phyloP scores from a whole-genome alignment of 495 filamentous ascomycete species.

The Daldinia grandis region DNA sequence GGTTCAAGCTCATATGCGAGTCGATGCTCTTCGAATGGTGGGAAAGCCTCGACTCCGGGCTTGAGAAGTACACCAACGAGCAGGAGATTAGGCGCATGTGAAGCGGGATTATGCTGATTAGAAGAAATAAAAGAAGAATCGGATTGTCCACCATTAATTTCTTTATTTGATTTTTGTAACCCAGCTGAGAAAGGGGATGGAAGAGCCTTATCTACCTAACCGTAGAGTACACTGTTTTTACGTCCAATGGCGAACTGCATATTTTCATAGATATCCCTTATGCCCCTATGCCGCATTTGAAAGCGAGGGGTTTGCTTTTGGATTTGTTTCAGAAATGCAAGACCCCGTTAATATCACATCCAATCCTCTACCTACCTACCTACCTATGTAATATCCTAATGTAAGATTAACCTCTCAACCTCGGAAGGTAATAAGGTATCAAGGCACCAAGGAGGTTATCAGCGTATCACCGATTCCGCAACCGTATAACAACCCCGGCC shows the following conservation, averaged over 20 bases:
- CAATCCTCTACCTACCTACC: slow-evolving; percentile 14
- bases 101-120: slow-evolving; percentile 7
- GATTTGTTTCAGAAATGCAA: slow-evolving; percentile 32
- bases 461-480: slow-evolving; percentile 13
- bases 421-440: neutral
- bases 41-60: slow-evolving; percentile 78
- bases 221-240: neutral
- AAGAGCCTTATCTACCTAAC: neutral
- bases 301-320: slow-evolving; percentile 27
- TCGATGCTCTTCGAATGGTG: slow-evolving; percentile 99
- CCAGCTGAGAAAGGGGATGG: neutral
- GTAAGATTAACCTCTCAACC: neutral
- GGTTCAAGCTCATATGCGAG: slow-evolving; percentile 99
- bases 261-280: slow-evolving; percentile 1
- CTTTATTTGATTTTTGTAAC: neutral
- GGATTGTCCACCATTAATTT: neutral
- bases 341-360: slow-evolving; percentile 15
- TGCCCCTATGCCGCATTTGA: neutral
- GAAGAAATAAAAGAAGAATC: neutral
- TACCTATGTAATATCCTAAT: slow-evolving; percentile 1
- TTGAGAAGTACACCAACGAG: slow-evolving; percentile 89
- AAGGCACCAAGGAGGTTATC: neutral
- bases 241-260: neutral
- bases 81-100: slow-evolving; percentile 88
- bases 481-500: slow-evolving; percentile 13